These are phyloP conservation scores for Chenopodium formosanum DNA, from an alignment of 148 eudicot species.

Conservation along the genomic window DNA sequence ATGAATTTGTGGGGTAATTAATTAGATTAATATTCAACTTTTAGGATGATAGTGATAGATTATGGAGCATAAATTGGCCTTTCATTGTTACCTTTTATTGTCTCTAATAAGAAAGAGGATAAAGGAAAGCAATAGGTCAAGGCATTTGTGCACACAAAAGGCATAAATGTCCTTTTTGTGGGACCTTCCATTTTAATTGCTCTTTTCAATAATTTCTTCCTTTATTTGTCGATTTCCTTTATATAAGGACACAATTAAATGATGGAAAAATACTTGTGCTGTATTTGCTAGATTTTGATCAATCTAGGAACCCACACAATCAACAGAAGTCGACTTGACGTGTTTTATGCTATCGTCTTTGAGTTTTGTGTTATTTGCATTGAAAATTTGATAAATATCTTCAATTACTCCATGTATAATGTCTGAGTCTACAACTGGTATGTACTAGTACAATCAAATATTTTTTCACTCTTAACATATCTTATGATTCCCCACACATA, in stretches of 20 bases:
- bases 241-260: conserved; percentile 19
- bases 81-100: conserved; percentile 19
- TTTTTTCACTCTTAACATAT: background rate
- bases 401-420: background rate
- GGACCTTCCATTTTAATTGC: conserved; percentile 31
- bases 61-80: conserved; percentile 22
- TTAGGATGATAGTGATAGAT: conserved; percentile 16
- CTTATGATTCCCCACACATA: background rate
- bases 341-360: background rate
- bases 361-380: background rate
- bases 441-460: background rate
- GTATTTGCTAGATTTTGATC: conserved; percentile 20
- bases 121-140: conserved; percentile 24
- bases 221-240: conserved; percentile 27
- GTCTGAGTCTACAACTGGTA: background rate
- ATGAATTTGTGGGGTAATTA: background rate
- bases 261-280: conserved; percentile 24
- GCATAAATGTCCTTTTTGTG: conserved; percentile 36
- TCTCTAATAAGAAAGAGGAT: conserved; percentile 12
- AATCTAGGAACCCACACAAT: conserved; percentile 28
- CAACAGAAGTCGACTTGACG: conserved; percentile 24
- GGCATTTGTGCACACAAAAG: conserved; percentile 30
- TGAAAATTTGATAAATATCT: background rate
- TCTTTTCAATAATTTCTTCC: conserved; percentile 27
- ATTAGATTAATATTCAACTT: background rate